Conservation (phyloP, 768 basidiomycete species). For the Naematelia aurantialba region DNA sequence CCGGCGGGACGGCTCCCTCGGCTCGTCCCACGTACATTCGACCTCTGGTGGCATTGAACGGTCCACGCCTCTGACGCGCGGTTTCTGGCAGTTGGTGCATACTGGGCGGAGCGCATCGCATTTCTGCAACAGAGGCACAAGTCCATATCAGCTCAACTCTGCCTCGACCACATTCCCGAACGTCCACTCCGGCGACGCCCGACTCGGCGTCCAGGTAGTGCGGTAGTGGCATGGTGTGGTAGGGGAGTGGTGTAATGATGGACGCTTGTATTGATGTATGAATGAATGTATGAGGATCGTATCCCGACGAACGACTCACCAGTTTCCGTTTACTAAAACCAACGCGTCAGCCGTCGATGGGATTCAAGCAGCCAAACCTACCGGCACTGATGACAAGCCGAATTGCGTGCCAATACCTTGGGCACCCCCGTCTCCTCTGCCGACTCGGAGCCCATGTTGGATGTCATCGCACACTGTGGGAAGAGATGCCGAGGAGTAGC, state of each 20-base stretch:
- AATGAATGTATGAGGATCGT: neutral
- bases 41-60: neutral
- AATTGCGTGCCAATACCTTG: conserved; percentile 27
- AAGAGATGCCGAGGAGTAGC: too few relatives aligned
- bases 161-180: too few relatives aligned
- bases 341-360: conserved; percentile 6
- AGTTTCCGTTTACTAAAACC: conserved; percentile 22
- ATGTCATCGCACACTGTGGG: too few relatives aligned
- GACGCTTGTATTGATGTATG: neutral
- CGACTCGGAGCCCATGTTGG: neutral
- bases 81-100: conserved; percentile 34
- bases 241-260: neutral
- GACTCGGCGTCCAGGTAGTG: too few relatives aligned
- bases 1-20: conserved; percentile 19
- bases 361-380: conserved; percentile 10
- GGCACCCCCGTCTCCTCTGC: neutral
- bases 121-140: too few relatives aligned
- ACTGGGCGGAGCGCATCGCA: conserved; percentile 35
- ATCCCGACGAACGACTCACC: conserved; percentile 13
- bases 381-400: conserved; percentile 40
- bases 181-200: too few relatives aligned
- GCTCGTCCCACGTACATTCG: conserved; percentile 39
- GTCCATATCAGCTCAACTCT: too few relatives aligned
- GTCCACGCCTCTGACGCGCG: conserved; percentile 14
- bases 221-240: too few relatives aligned